Conservation (phyloP, 2,329 filamentous ascomycete species). For the Sporothrix schenckii region DNA sequence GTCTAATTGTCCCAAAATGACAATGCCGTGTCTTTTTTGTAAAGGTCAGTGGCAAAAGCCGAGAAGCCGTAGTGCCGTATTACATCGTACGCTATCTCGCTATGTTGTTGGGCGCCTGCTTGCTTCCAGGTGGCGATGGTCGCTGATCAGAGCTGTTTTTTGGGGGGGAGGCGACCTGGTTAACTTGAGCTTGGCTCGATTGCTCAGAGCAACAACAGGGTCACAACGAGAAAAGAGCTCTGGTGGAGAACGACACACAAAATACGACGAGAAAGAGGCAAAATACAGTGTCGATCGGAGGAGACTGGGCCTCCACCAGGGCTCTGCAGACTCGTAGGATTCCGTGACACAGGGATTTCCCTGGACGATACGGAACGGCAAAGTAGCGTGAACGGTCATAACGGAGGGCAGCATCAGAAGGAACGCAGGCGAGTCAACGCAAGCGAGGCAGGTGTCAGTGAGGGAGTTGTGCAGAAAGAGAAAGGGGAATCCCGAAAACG, state of each 20-base stretch:
- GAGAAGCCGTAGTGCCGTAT: neutral
- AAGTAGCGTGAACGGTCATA: too few relatives aligned
- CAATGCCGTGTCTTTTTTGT: too few relatives aligned
- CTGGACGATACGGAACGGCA: constrained; percentile 21
- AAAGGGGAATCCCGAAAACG: too few relatives aligned
- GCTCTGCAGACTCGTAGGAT: too few relatives aligned
- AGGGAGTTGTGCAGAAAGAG: too few relatives aligned
- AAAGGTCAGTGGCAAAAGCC: neutral
- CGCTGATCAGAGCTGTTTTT: neutral
- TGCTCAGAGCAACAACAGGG: neutral
- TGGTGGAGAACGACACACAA: neutral
- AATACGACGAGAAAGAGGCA: neutral
- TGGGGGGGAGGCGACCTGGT: too few relatives aligned
- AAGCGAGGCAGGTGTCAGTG: too few relatives aligned
- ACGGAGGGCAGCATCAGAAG: too few relatives aligned
- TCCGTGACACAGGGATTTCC: neutral
- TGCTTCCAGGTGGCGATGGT: neutral
- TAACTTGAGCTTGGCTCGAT: neutral
- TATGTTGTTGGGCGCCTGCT: too few relatives aligned
- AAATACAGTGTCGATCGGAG: constrained; percentile 1
- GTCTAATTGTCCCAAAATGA: neutral
- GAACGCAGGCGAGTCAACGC: too few relatives aligned
- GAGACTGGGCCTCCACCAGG: neutral
- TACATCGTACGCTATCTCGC: too few relatives aligned
- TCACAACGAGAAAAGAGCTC: neutral